phyloP scores from a whole-genome alignment of 768 basidiomycete genomes.

The Boletellus ananiceps region DNA sequence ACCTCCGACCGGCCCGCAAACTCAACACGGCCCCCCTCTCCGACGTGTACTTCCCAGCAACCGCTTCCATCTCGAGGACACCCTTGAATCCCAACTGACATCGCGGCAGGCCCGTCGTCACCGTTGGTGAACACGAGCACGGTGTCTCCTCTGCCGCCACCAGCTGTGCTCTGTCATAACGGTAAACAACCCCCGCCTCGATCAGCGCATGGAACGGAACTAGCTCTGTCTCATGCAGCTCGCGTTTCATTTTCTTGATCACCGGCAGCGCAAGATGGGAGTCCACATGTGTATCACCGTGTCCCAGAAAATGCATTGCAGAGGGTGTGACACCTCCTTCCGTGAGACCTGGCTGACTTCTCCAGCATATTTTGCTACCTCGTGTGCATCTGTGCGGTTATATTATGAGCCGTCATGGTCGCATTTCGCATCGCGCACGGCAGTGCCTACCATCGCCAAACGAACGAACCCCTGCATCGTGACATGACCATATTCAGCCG shows the following conservation, averaged over 20 bases:
- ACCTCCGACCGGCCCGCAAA: constrained; percentile 62
- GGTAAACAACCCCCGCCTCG: constrained; percentile 35
- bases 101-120: constrained; percentile 49
- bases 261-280: constrained; percentile 64
- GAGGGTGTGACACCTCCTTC: constrained; percentile 51
- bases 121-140: constrained; percentile 50
- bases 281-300: no score
- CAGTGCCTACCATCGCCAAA: constrained; percentile 55
- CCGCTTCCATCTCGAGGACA: constrained; percentile 71
- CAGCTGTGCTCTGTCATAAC: no score
- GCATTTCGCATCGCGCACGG: background rate
- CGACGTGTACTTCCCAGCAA: constrained; percentile 37
- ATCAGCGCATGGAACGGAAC: constrained; percentile 52
- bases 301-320: constrained; percentile 71
- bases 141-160: constrained; percentile 37
- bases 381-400: constrained; percentile 42
- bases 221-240: constrained; percentile 56
- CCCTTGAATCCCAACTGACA: constrained; percentile 48
- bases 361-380: constrained; percentile 45
- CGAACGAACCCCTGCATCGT: constrained; percentile 53
- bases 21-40: constrained; percentile 50
- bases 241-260: constrained; percentile 45
- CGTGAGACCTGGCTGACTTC: constrained; percentile 48
- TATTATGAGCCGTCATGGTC: background rate
- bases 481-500: background rate